These are phyloP conservation scores for Nakaseomyces uthaithaninus DNA, from an alignment of 1,139 yeast species.

Conservation along the genomic window DNA sequence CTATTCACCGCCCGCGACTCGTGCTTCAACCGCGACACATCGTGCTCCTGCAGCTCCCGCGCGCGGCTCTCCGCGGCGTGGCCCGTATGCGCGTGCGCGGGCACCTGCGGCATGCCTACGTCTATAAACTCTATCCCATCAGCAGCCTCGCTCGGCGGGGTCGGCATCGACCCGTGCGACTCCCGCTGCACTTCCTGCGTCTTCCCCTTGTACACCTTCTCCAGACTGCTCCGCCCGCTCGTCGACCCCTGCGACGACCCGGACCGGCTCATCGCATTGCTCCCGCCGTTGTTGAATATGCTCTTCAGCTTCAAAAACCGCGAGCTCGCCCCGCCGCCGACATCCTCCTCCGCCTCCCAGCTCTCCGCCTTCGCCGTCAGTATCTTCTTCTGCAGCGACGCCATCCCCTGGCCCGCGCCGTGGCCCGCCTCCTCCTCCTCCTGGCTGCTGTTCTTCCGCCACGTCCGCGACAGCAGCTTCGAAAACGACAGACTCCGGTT, in stretches of 20 bases:
- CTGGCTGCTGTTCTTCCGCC: constrained; percentile 16
- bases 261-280: constrained; percentile 2
- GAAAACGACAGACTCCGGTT: constrained; percentile 28
- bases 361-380: constrained; percentile 6
- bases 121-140: constrained; percentile 5
- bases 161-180: neutral
- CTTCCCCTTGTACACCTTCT: neutral
- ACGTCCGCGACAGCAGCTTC: constrained; percentile 24
- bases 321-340: constrained; percentile 10
- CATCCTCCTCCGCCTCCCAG: constrained; percentile 2
- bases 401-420: neutral
- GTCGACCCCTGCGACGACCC: constrained; percentile 3
- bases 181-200: neutral
- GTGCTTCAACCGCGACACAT: constrained; percentile 8
- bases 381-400: constrained; percentile 5
- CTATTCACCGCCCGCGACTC: constrained; percentile 4
- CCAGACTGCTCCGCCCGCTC: constrained; percentile 5
- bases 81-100: constrained; percentile 7
- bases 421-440: neutral
- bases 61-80: constrained; percentile 6
- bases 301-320: constrained; percentile 20
- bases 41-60: constrained; percentile 2
- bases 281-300: constrained; percentile 15
- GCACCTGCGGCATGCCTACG: constrained; percentile 4
- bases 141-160: constrained; percentile 5